A percentile compares a stretch with the other conserved stretches of the same genome.
Conservation (phyloP, 345 rosid genomes). For the Kandelia obovata region DNA sequence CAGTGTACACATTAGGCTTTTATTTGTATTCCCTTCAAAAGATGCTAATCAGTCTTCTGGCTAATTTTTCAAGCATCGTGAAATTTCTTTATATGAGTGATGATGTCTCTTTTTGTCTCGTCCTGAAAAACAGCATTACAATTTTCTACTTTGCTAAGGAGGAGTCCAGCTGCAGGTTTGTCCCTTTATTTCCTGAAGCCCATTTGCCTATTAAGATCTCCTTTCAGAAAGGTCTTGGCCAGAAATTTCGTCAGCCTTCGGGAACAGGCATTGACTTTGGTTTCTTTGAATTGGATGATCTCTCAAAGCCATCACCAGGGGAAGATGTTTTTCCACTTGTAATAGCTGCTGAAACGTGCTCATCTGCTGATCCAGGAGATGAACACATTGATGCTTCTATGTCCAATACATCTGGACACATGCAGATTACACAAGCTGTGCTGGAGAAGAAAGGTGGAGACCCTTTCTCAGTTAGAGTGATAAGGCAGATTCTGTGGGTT, state of each 20-base stretch:
- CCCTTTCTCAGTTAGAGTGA: slow-evolving; percentile 60
- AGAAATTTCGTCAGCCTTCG: slow-evolving; percentile 68
- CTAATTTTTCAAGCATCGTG: neutral
- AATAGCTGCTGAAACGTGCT: slow-evolving; percentile 62
- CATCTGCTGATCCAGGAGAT: slow-evolving; percentile 24
- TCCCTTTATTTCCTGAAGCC: slow-evolving; percentile 64
- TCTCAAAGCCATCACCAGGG: slow-evolving; percentile 59
- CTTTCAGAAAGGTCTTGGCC: slow-evolving; percentile 66
- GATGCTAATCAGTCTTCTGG: too few relatives aligned
- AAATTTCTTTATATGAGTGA: slow-evolving; percentile 12
- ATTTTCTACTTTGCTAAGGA: slow-evolving; percentile 80
- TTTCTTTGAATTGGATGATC: slow-evolving; percentile 73
- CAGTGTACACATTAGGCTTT: too few relatives aligned
- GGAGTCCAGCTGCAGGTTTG: slow-evolving; percentile 60
- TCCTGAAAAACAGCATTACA: slow-evolving; percentile 46
- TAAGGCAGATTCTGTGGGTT: slow-evolving; percentile 77
- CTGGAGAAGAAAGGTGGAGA: slow-evolving; percentile 49
- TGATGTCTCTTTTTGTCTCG: slow-evolving; percentile 4
- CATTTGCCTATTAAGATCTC: slow-evolving; percentile 52
- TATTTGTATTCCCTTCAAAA: too few relatives aligned
- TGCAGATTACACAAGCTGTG: slow-evolving; percentile 78
- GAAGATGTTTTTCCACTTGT: slow-evolving; percentile 84
- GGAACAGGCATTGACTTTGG: slow-evolving; percentile 86
- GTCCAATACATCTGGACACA: slow-evolving; percentile 41
- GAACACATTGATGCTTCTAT: slow-evolving; percentile 24